Conservation (phyloP, 139 green algal genomes). For the Tetraselmis chui region DNA sequence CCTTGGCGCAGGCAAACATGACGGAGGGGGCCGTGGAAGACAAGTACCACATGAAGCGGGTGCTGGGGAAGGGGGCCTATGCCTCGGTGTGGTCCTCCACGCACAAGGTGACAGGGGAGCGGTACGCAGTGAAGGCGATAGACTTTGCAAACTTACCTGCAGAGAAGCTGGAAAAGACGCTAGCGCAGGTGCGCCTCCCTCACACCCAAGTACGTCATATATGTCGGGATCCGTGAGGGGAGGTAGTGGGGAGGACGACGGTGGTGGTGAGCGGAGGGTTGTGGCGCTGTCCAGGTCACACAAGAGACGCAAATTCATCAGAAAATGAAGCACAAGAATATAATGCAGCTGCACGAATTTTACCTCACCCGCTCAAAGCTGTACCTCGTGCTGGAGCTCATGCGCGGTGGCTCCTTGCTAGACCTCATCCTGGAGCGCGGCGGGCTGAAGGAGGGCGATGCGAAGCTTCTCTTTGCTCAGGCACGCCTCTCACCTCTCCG, state of each 20-base stretch:
- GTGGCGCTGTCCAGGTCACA: background rate
- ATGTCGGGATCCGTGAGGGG: too few relatives aligned
- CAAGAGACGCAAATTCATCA: constrained; percentile 10
- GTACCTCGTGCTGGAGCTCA: constrained; percentile 20
- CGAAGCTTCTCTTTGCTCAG: background rate
- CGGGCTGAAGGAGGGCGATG: background rate
- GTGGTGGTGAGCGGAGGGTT: background rate
- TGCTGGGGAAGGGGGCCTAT: constrained; percentile 7
- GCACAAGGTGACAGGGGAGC: background rate
- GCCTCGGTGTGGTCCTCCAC: constrained; percentile 5
- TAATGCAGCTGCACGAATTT: constrained; percentile 14
- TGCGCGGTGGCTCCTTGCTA: background rate
- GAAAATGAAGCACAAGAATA: constrained; percentile 13
- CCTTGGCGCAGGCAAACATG: background rate
- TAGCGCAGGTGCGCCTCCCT: background rate
- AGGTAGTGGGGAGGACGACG: too few relatives aligned
- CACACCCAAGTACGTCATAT: too few relatives aligned
- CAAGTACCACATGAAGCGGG: background rate
- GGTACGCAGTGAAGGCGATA: constrained; percentile 14
- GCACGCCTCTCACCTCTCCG: too few relatives aligned
- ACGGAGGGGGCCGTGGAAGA: background rate
- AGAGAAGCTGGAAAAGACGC: background rate
- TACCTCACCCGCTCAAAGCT: constrained; percentile 18
- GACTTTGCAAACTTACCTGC: background rate
- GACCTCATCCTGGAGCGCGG: background rate